These are phyloP conservation scores for Rhipidocladum racemiflorum DNA, from an alignment of 176 grass and related monocot genomes.

Conservation along the genomic window DNA sequence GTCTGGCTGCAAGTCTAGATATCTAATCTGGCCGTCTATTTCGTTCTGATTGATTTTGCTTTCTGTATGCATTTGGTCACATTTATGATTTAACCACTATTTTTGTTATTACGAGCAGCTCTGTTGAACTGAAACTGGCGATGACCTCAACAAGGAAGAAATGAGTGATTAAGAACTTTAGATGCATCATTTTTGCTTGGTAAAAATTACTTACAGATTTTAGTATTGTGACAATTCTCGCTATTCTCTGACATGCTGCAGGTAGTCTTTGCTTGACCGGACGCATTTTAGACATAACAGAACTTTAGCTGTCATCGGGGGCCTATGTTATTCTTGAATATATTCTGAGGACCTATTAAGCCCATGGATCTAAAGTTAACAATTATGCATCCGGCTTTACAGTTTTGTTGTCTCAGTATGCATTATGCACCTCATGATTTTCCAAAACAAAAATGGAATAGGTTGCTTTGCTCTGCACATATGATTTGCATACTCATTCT, in stretches of 20 bases:
- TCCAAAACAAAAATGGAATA: neutral
- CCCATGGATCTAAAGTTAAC: neutral
- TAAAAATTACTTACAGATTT: neutral
- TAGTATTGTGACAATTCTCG: neutral
- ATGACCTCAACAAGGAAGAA: neutral
- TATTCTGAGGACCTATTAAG: neutral
- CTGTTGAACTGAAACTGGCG: neutral
- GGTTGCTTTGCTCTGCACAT: neutral
- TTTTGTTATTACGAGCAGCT: neutral
- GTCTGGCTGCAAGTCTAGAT: neutral
- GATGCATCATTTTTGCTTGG: neutral
- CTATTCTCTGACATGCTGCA: neutral
- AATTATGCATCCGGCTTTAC: neutral
- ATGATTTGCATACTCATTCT: neutral
- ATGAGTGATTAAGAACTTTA: neutral
- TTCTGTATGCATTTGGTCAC: neutral
- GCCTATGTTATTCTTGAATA: neutral
- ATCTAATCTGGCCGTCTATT: neutral
- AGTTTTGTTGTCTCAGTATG: neutral
- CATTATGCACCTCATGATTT: neutral
- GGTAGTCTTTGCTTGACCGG: neutral
- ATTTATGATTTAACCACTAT: neutral
- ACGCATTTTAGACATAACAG: neutral
- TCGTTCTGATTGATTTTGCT: neutral
- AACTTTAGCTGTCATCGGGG: neutral